Base-by-base conservation (phyloP, 2,329 filamentous ascomycete species). In the Xylaria sp. region DNA sequence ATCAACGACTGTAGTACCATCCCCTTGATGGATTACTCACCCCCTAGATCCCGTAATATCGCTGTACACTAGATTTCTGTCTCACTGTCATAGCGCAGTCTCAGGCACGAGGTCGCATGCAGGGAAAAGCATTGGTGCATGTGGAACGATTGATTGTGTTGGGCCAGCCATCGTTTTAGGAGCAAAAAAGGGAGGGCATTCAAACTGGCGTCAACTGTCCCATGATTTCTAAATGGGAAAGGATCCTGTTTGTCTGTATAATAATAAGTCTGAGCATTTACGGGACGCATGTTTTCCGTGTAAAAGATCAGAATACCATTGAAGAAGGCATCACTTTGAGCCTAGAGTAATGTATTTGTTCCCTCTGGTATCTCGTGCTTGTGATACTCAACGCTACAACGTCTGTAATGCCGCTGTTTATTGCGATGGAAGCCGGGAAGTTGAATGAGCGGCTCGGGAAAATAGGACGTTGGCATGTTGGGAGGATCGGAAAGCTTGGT, bases 231-330 rank as follows among this genome's bases (percentile, higher is more conserved):
- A 53, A 60, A 36, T 70, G 70, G 68, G 65, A 69, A 68, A 69
- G 57, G 60, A 66, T 67, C 65, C 66, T 66, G 68, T 73, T 71
- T 73, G 66, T 70, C 63, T 74, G 72, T 75, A 74, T 69, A 73
- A 72, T 69, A 73, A 72, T 67, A 73, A 41, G 67, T 71, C 72
- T 71, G 57, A 71, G 72, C 73, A 71, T 75, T 72, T 73, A 69
- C 70, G 67, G 63, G 53, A 62, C 25, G 55, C 57, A 59, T 61
- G 48, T 60, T 45, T 43, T 64, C 57, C 60, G 58, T 62, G n/a
- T 62, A 46, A 39, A 53, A 59, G 59, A 60, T 41, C 30, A 57
- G 36, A 63, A 56, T 53, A 60, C 20, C 15, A 57, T 25, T 57
- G 46, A 63, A 52, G 39, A 13, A 57, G 59, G 53, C 23, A 48